Conservation (phyloP, 2,329 filamentous ascomycete genomes). For the Anthostomella pinea region DNA sequence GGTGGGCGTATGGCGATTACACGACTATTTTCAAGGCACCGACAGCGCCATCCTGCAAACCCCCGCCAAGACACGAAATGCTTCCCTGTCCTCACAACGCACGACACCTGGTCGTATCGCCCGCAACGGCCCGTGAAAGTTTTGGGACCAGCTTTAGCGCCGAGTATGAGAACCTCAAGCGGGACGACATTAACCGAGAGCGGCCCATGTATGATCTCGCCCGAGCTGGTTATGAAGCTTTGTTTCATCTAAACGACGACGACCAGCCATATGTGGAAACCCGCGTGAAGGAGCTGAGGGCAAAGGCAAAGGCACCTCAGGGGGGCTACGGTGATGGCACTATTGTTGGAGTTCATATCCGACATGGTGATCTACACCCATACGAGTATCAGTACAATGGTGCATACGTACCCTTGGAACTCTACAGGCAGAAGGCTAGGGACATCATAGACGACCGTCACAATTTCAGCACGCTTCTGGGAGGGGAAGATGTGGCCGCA, state of each 20-base stretch:
- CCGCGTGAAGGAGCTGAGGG: slow-evolving; percentile 55
- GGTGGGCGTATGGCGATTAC: slow-evolving; percentile 80
- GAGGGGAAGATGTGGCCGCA: slow-evolving; percentile 34
- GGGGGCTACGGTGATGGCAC: slow-evolving; percentile 47
- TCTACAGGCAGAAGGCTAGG: slow-evolving; percentile 61
- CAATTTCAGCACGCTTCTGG: slow-evolving; percentile 38
- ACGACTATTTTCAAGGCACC: slow-evolving; percentile 68
- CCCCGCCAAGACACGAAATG: slow-evolving; percentile 72
- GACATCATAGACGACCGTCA: slow-evolving; percentile 51
- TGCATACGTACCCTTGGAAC: slow-evolving; percentile 72
- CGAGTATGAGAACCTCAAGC: slow-evolving; percentile 47
- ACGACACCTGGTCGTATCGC: slow-evolving; percentile 70
- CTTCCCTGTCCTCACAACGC: slow-evolving; percentile 77
- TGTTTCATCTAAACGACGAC: slow-evolving; percentile 66
- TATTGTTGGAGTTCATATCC: slow-evolving; percentile 72
- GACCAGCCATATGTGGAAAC: slow-evolving; percentile 63
- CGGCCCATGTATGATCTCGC: slow-evolving; percentile 66
- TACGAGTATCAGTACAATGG: slow-evolving; percentile 72
- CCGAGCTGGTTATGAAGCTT: slow-evolving; percentile 66
- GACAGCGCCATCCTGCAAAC: slow-evolving; percentile 62
- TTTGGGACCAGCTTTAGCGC: slow-evolving; percentile 60
- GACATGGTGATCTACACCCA: slow-evolving; percentile 76
- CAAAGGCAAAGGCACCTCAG: slow-evolving; percentile 41
- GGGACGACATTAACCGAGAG: slow-evolving; percentile 50
- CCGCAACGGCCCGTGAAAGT: slow-evolving; percentile 61